Percentiles rank a stretch among this genome's conserved stretches.
These are phyloP conservation scores for Cunninghamia lanceolata DNA, from an alignment of 75 land plant genomes.

Conservation along the genomic window DNA sequence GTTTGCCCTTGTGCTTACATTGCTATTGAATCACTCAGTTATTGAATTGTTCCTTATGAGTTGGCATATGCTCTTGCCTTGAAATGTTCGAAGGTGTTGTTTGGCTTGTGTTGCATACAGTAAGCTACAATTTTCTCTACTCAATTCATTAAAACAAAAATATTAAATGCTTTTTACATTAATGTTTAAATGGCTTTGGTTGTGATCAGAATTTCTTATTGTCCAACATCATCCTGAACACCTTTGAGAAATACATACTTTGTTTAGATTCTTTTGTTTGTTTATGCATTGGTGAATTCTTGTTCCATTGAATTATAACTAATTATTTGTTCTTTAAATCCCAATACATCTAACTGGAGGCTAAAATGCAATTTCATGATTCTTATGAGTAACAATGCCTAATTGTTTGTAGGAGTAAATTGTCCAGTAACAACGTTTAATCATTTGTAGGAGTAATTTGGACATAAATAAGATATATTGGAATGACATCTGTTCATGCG, in stretches of 20 bases:
- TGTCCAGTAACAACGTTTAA: neutral
- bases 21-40: neutral
- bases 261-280: neutral
- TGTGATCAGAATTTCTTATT: neutral
- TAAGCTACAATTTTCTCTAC: neutral
- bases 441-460: conserved; percentile 1
- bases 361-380: neutral
- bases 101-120: neutral
- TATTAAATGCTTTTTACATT: neutral
- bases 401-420: neutral
- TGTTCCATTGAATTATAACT: neutral
- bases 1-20: neutral
- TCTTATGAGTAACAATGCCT: neutral
- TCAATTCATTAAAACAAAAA: neutral
- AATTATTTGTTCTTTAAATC: neutral
- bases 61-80: neutral
- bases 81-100: neutral
- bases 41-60: neutral
- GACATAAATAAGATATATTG: neutral
- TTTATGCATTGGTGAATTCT: neutral
- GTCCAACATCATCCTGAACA: neutral
- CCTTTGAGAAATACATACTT: neutral
- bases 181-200: neutral
- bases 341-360: neutral
- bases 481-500: neutral